phyloP scores from a whole-genome alignment of 2,329 filamentous ascomycete genomes.

The Waltergamsia citrina region DNA sequence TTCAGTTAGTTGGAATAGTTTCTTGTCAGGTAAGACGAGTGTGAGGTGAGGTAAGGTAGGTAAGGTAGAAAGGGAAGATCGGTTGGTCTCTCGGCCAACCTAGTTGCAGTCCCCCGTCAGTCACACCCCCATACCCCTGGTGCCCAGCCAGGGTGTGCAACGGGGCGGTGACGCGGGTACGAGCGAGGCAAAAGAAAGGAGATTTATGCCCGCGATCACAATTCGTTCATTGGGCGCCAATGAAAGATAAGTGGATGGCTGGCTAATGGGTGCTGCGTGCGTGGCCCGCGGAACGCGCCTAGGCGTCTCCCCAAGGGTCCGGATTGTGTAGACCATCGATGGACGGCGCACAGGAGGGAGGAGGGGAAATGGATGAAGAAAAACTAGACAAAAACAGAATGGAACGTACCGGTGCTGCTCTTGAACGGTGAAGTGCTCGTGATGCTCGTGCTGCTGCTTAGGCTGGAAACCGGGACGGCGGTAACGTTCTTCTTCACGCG shows the following conservation, averaged over 20 bases:
- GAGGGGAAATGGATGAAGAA: neutral
- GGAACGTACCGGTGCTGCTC: conserved; percentile 47
- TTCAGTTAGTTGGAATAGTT: no score
- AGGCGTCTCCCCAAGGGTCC: no score
- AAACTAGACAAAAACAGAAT: neutral
- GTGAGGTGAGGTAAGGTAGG: conserved; percentile 14
- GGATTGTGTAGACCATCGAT: no score
- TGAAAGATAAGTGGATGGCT: neutral
- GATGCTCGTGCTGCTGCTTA: conserved; percentile 26
- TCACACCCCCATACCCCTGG: conserved; percentile 9
- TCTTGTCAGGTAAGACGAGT: conserved; percentile 3
- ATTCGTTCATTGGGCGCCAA: no score
- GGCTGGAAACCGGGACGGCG: conserved; percentile 59
- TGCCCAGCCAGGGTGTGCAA: conserved; percentile 7
- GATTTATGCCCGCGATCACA: neutral
- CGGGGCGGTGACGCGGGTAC: conserved; percentile 3
- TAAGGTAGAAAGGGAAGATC: conserved; percentile 2
- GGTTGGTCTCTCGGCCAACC: conserved; percentile 14
- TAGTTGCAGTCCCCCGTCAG: neutral
- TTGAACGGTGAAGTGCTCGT: conserved; percentile 13
- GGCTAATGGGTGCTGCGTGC: no score
- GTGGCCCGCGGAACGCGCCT: no score
- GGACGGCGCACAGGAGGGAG: no score
- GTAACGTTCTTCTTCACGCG: conserved; percentile 68
- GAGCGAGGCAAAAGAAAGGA: no score